phyloP scores from a whole-genome alignment of 306 rosid genomes.

The Castanea sativa region DNA sequence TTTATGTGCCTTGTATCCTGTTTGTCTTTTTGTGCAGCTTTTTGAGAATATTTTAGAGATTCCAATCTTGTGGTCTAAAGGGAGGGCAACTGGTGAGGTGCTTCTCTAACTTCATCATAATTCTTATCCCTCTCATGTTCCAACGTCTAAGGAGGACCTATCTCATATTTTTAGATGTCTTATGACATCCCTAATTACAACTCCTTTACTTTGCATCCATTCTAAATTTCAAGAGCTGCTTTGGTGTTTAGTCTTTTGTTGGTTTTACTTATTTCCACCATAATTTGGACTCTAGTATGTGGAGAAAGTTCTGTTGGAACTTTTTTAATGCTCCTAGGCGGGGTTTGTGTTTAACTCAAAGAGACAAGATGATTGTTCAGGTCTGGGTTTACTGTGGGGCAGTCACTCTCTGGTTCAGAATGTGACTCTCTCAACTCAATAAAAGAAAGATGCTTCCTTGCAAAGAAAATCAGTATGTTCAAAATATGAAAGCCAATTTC shows the following conservation, averaged over 20 bases:
- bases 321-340: not conserved
- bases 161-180: slow-evolving; percentile 12
- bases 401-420: not conserved
- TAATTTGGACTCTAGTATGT: not conserved
- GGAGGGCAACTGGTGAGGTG: slow-evolving; percentile 96
- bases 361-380: not conserved
- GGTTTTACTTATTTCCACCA: not conserved
- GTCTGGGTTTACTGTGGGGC: not conserved
- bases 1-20: slow-evolving; percentile 25
- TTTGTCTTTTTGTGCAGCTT: slow-evolving; percentile 57
- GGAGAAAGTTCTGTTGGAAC: not conserved
- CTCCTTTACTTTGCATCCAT: not conserved
- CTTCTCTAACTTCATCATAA: slow-evolving; percentile 46
- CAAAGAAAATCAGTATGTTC: not conserved
- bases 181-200: not conserved
- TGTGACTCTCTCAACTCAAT: not conserved
- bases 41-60: slow-evolving; percentile 87
- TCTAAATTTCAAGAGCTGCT: slow-evolving; percentile 1
- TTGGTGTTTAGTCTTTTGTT: not conserved
- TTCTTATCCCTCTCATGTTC: not conserved
- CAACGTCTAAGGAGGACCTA: slow-evolving; percentile 7
- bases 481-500: not conserved
- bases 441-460: slow-evolving; percentile 1
- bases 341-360: not conserved
- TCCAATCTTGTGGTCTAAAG: slow-evolving; percentile 86